Base-by-base conservation (phyloP, 2,329 filamentous ascomycete genomes). In the Calonectria crousiana region DNA sequence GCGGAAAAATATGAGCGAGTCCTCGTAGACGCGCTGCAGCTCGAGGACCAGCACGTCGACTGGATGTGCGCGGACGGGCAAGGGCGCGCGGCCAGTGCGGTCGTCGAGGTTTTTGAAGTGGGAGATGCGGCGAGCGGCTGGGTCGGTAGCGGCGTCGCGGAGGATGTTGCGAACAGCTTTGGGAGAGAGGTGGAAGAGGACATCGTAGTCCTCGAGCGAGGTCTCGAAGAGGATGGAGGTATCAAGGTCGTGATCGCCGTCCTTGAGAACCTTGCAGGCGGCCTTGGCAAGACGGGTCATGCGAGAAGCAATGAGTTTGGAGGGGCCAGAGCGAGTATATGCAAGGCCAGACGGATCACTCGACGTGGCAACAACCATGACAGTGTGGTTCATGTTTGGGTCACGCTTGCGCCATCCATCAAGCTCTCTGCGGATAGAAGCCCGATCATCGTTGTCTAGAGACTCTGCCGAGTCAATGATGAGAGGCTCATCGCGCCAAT, bases 381-480 rank as follows among this genome's bases (percentile, higher is more conserved):
- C 93, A 3, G 95, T 91, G 75, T 92, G 92, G 84, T 97, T 98
- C 92, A 98, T 94, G 68, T 90, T 92, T 1, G 96, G 95, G 81
- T 99, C 97, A 69, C 97, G 92, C 77, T 94, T 95, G 72, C 97
- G 91, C 95, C 95, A 98, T 18, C 93, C 93, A 75, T 95, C 92
- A 72, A 98, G 93, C 26, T 93, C 92, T 5, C 92, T 94, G 47
- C 89, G 89, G 76, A 97, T 92, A 3, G 88, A 86, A 38, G 90
- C 86, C 14, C 93, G 88, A 36, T 94, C 91, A 14, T 90, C 86
- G 10, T 87, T 84, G 10, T 90, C 90, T 81, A 97, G 88, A 18
- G 92, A 90, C 74, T 89, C 90, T 14, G 92, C 90, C 6, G 84
- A 83, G 83, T 98, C 95, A 32, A 98, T 89, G 41, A 98, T 89